Percentiles rank a stretch among this genome's conserved stretches.
phyloP scores from a whole-genome alignment of 495 filamentous ascomycete species.

The Daldinia caldariorum region DNA sequence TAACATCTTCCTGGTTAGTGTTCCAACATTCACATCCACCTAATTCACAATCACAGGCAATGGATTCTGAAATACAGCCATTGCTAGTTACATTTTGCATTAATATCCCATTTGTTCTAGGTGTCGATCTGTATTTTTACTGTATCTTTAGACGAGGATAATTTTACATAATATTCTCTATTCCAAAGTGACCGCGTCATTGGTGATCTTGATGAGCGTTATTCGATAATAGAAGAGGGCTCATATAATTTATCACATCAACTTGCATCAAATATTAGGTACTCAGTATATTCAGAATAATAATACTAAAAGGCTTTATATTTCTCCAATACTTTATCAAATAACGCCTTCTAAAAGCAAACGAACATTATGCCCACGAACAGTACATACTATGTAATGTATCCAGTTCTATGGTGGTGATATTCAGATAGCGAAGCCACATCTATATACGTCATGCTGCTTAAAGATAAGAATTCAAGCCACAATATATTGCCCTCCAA shows the following conservation, averaged over 20 bases:
- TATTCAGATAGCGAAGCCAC: conserved; percentile 9
- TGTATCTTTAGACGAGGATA: background rate
- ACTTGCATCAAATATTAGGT: background rate
- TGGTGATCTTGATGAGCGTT: too few relatives aligned
- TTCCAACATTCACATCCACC: background rate
- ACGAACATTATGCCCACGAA: background rate
- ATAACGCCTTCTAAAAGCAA: background rate
- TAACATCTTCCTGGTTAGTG: conserved; percentile 15
- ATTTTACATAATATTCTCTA: conserved; percentile 8
- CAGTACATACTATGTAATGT: background rate
- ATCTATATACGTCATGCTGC: conserved; percentile 7
- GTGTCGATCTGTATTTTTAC: conserved; percentile 20
- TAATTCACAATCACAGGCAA: background rate
- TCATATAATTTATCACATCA: too few relatives aligned
- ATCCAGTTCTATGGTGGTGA: background rate
- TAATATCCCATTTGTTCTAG: conserved; percentile 2
- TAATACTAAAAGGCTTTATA: too few relatives aligned
- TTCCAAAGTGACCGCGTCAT: background rate
- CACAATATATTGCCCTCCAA: conserved; percentile 4
- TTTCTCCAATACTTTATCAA: too few relatives aligned
- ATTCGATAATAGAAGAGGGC: too few relatives aligned
- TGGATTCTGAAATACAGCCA: conserved; percentile 13
- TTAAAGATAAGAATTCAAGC: conserved; percentile 9
- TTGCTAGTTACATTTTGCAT: conserved; percentile 5
- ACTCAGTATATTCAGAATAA: background rate